A percentile compares a stretch with the other conserved stretches of the same genome.
Evolutionary conservation across 2,329 filamentous ascomycete species (phyloP).

Genomic region (Pseudodiploospora longispora): DNA sequence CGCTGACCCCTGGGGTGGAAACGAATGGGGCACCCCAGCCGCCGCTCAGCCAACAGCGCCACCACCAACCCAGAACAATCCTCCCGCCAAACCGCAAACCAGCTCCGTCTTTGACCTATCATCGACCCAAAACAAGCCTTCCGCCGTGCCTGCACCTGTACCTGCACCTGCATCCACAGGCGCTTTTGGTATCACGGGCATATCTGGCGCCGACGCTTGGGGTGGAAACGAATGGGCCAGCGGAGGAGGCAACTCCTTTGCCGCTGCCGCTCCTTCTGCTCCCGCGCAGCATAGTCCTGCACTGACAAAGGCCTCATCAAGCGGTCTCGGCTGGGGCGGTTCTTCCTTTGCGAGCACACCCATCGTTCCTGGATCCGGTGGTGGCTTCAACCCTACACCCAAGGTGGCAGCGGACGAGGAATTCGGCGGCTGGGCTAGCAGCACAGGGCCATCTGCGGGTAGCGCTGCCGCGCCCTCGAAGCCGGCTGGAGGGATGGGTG

Average conservation of each 20-base stretch:
- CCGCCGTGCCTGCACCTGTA: conserved; percentile 31
- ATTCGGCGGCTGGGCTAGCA: conserved; percentile 89
- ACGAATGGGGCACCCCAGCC: conserved; percentile 63
- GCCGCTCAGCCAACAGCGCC: conserved; percentile 37
- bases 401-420: conserved; percentile 85
- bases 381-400: conserved; percentile 56
- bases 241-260: conserved; percentile 24
- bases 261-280: conserved; percentile 27
- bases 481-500: conserved; percentile 52
- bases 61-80: conserved; percentile 29
- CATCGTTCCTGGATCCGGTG: conserved; percentile 53
- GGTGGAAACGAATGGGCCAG: conserved; percentile 75
- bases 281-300: conserved; percentile 56
- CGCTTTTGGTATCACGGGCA: conserved; percentile 30
- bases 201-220: conserved; percentile 65
- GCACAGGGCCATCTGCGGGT: conserved; percentile 39
- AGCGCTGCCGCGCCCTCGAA: conserved; percentile 38
- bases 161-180: conserved; percentile 24
- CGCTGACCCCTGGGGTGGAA: conserved; percentile 75
- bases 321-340: conserved; percentile 56
- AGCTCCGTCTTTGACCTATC: conserved; percentile 80
- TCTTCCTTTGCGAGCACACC: conserved; percentile 48
- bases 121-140: conserved; percentile 36
- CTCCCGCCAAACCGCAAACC: conserved; percentile 30
- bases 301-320: conserved; percentile 34